Evolutionary conservation across 306 rosid species (phyloP), one percentile per base, ranked within the genome.

Genomic region (Adenanthera pavonina): DNA sequence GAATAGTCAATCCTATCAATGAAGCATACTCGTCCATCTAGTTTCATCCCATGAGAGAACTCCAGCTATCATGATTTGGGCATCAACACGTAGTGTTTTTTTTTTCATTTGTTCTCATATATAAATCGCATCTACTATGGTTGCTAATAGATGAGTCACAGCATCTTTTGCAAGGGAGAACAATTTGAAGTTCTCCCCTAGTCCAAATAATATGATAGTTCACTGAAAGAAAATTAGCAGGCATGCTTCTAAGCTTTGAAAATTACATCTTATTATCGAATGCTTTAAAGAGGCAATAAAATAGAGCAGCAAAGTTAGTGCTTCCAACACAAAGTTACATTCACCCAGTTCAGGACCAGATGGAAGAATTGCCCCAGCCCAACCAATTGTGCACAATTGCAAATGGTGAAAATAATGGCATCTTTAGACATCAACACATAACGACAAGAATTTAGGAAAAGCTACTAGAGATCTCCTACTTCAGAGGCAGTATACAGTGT

Each of bases 341-440:
- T 44, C 38, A 20, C 51, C 40, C 46, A 46, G 14, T 69, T 46
- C 75, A 69, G 75, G 75, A 69, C 57, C 38, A 13, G 56, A 69
- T 46, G 7, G 38, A 46, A 11, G 19, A 69, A 20, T 44, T 20
- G 25, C 57, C 53, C 56, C 19, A 46, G 76, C 49, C 72, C 34
- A 8, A 54, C 10, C 33, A 10, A 43, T 9, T 15, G n/a, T n/a
- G 20, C 49, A 16, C 53, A 67, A n/a, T 54, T 6, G n/a, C 36
- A 8, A 57, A 20, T 57, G 68, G 41, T 2, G 34, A 61, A 61
- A 11, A 33, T 30, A 33, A 70, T 13, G 41, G 41, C 38, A 44
- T 9, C n/a, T 69, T 44, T 44, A 44, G 38, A 44, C 44, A 47
- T 69, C 38, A 69, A 20, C 13, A 12, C 13, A 41, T 41, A 8